These are phyloP conservation scores for Elaeagnus macrophylla DNA, from an alignment of 306 rosid genomes.

Conservation along the genomic window DNA sequence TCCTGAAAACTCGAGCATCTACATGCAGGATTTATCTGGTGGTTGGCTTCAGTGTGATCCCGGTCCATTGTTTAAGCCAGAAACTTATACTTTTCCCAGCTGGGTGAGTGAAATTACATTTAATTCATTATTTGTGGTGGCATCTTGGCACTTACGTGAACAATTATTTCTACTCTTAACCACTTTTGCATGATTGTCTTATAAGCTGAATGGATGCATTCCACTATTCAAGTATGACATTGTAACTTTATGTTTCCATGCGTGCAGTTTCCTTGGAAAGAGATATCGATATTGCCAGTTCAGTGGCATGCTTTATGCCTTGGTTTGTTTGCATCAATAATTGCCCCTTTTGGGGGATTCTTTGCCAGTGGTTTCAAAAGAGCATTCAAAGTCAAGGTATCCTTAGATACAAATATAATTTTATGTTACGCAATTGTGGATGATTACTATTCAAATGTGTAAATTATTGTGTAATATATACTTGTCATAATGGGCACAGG, in stretches of 20 bases:
- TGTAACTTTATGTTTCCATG: conserved; percentile 4
- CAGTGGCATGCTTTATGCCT: conserved; percentile 87
- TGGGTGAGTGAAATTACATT: conserved; percentile 47
- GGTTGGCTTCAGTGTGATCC: conserved; percentile 97
- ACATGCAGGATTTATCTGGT: conserved; percentile 79
- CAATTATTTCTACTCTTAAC: too few relatives aligned
- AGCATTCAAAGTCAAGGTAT: conserved; percentile 94
- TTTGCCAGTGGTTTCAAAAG: conserved; percentile 99
- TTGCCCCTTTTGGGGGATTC: conserved; percentile 99
- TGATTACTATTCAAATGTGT: conserved; percentile 2
- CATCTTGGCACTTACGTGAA: too few relatives aligned
- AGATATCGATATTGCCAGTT: conserved; percentile 63
- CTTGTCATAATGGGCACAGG: conserved; percentile 38
- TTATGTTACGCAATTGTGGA: neutral
- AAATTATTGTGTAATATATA: conserved; percentile 4
- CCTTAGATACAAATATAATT: conserved; percentile 10
- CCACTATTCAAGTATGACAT: neutral
- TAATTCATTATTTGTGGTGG: neutral
- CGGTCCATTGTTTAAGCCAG: conserved; percentile 77
- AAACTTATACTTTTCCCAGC: conserved; percentile 43
- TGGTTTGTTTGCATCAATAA: conserved; percentile 90
- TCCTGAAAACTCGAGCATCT: conserved; percentile 15
- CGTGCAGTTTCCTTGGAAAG: conserved; percentile 84
- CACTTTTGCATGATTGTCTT: too few relatives aligned
- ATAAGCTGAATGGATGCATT: conserved; percentile 1